Conservation (phyloP, 495 filamentous ascomycete genomes). For the Xylaria scruposa region DNA sequence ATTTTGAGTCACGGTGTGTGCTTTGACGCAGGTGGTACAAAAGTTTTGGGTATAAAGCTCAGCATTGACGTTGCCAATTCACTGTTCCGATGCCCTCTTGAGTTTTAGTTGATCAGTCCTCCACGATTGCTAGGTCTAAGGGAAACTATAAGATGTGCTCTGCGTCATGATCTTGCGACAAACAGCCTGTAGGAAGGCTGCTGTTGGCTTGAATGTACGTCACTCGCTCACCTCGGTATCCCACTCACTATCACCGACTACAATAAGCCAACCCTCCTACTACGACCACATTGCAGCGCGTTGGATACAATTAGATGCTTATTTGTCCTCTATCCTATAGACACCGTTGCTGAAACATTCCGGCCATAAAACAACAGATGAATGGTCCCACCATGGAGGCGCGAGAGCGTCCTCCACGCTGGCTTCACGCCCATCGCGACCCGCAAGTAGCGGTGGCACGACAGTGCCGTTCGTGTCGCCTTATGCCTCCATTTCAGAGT, state of each 20-base stretch:
- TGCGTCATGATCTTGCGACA: constrained; percentile 41
- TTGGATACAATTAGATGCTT: background rate
- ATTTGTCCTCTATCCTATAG: constrained; percentile 23
- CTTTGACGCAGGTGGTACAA: constrained; percentile 9
- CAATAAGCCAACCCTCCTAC: background rate
- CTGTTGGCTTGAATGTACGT: constrained; percentile 41
- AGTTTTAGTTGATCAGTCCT: background rate
- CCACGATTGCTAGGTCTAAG: constrained; percentile 17
- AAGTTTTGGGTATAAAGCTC: constrained; percentile 18
- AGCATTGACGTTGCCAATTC: background rate
- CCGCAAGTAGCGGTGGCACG: constrained; percentile 35
- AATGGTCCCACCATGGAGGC: constrained; percentile 19
- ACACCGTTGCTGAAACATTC: constrained; percentile 35
- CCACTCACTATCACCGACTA: too few relatives aligned
- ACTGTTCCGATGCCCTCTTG: background rate
- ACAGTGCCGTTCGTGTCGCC: constrained; percentile 37
- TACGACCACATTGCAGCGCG: background rate
- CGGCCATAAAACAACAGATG: constrained; percentile 23
- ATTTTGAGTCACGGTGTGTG: constrained; percentile 24
- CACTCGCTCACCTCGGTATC: constrained; percentile 24
- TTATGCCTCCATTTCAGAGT: constrained; percentile 48
- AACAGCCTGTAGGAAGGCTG: constrained; percentile 40
- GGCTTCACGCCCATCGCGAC: constrained; percentile 30
- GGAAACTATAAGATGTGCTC: constrained; percentile 32
- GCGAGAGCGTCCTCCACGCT: constrained; percentile 18